Conservation (phyloP, 1,284 basidiomycete species). For the Apiotrichum brassicae region DNA sequence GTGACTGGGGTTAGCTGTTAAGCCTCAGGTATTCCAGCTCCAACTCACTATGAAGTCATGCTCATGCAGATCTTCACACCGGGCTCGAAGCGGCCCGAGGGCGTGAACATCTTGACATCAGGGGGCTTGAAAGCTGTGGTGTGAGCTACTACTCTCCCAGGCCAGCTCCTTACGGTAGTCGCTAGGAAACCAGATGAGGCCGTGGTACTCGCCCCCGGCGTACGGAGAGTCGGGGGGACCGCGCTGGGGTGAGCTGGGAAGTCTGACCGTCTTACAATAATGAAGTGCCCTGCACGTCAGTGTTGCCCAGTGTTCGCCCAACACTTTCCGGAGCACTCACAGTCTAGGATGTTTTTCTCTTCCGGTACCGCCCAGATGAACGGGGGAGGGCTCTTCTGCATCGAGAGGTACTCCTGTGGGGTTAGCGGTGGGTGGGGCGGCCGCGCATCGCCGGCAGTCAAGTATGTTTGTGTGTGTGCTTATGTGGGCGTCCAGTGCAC, state of each 20-base stretch:
- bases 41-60: constrained; percentile 82
- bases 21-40: too few relatives aligned
- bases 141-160: background rate
- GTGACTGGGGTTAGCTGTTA: constrained; percentile 39
- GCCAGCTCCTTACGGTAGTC: constrained; percentile 62
- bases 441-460: too few relatives aligned
- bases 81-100: constrained; percentile 84
- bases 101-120: constrained; percentile 96
- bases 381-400: constrained; percentile 89
- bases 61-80: constrained; percentile 95
- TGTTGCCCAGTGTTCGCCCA: background rate
- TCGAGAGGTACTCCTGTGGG: constrained; percentile 78
- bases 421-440: too few relatives aligned
- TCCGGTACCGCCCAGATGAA: constrained; percentile 90
- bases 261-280: constrained; percentile 58
- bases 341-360: constrained; percentile 83
- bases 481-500: too few relatives aligned
- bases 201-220: constrained; percentile 88
- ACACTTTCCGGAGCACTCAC: constrained; percentile 34
- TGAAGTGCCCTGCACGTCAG: constrained; percentile 67
- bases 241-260: constrained; percentile 54
- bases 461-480: too few relatives aligned
- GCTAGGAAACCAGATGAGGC: constrained; percentile 64
- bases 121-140: constrained; percentile 75
- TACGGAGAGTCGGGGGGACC: constrained; percentile 90